Conservation (phyloP, 164 flowering plant genomes). For the Nymphaea thermarum region DNA sequence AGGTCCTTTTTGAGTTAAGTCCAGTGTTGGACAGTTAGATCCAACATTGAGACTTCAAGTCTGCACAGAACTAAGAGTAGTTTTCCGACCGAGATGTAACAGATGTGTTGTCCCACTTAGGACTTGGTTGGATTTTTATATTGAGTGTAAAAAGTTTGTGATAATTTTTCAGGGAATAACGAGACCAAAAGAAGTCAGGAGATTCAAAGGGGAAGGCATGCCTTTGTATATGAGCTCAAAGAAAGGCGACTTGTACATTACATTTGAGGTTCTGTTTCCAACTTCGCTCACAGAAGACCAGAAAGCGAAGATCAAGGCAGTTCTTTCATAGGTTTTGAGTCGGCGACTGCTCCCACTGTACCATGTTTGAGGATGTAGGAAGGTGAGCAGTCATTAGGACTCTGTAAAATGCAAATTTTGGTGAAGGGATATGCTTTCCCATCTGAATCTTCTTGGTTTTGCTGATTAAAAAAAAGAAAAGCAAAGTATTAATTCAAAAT, state of each 20-base stretch:
- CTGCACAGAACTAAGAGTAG: too few relatives aligned
- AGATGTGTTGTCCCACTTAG: too few relatives aligned
- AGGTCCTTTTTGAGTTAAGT: too few relatives aligned
- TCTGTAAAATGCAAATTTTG: background rate
- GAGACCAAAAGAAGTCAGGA: constrained; percentile 88
- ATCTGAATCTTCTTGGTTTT: background rate
- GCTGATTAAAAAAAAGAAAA: background rate
- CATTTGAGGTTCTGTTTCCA: constrained; percentile 89
- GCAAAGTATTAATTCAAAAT: too few relatives aligned
- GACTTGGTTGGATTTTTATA: too few relatives aligned
- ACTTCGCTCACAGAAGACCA: constrained; percentile 77
- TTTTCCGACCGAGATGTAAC: too few relatives aligned
- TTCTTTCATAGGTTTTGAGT: constrained; percentile 31
- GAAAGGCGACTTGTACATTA: constrained; percentile 82
- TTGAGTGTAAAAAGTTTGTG: background rate
- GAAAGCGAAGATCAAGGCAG: constrained; percentile 67
- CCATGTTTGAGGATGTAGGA: constrained; percentile 12
- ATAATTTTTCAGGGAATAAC: constrained; percentile 58
- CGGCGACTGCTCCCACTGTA: constrained; percentile 18
- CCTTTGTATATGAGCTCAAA: constrained; percentile 74
- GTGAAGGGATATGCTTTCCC: background rate
- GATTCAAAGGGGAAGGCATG: constrained; percentile 96
- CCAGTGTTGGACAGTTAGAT: too few relatives aligned
- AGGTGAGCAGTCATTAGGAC: background rate
- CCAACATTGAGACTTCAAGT: too few relatives aligned